Evolutionary conservation across 1,139 yeast genomes (phyloP), one percentile per base, ranked within the genome.

Genomic region (Torulaspora globosa): DNA sequence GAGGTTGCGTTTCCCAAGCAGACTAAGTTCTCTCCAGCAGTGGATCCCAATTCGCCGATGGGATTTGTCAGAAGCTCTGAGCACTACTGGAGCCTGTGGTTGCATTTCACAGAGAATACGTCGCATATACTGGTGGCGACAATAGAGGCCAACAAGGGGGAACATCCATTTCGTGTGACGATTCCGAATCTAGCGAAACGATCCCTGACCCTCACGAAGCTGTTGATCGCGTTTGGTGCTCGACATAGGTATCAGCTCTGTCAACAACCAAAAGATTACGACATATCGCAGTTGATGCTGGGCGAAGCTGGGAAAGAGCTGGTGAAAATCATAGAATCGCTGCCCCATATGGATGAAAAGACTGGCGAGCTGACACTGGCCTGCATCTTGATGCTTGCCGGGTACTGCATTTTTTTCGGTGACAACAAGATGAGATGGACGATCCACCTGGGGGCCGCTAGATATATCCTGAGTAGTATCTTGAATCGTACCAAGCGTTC

Each of bases 331-430:
- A 62, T 84, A 21, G 64, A 60, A 12, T 67, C 78, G 41, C 67
- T 84, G 26, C 76, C 74, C 42, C 76, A 81, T 56, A 71, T 74
- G 39, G 61, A 65, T 7, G 78, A 77, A 37, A 73, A 84, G 2
- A 76, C 79, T 1, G 77, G 86, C 27, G 84, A 83, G 62, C 71
- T 79, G n/a, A 79, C 90, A 0, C 66, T 84, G 39, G 84, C 88
- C 0, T 72, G 85, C 1, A 82, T 82, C 0, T 64, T 83, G 49
- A 65, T 82, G 51, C 67, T 84, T 18, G 74, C 83, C n/a, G 77
- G 84, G 36, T 81, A 78, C 58, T 84, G 82, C 55, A 75, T 78
- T n/a, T 70, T 78, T 44, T 70, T 71, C 36, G 53, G 59, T 23
- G 75, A 75, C 51, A 42, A 27, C 12, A 69, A 71, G 28, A 72